A percentile compares a stretch with the other conserved stretches of the same genome.
Evolutionary conservation across 2,329 filamentous ascomycete genomes (phyloP).

Genomic region (Aspergillus sp.): DNA sequence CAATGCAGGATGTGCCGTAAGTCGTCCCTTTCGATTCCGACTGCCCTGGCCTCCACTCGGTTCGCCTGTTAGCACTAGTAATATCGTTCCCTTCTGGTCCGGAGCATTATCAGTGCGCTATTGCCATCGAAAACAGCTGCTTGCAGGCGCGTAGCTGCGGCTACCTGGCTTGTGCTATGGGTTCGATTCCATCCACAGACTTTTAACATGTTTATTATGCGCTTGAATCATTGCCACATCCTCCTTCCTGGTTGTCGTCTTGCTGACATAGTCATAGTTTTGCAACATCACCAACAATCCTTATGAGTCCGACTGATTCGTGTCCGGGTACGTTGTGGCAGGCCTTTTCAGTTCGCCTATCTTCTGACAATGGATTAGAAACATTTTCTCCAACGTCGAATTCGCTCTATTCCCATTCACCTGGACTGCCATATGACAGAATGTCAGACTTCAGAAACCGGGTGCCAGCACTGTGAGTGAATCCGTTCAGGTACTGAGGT

Average conservation of each 20-base stretch:
- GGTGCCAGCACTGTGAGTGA: slow-evolving; percentile 32
- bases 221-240: slow-evolving; percentile 8
- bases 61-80: slow-evolving; percentile 23
- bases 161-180: slow-evolving; percentile 4
- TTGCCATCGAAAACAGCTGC: slow-evolving; percentile 15
- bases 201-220: slow-evolving; percentile 4
- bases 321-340: slow-evolving; percentile 45
- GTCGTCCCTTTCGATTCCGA: slow-evolving; percentile 37
- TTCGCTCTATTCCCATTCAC: slow-evolving; percentile 26
- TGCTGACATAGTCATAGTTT: slow-evolving; percentile 22
- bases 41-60: slow-evolving; percentile 23
- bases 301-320: slow-evolving; percentile 44
- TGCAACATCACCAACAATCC: slow-evolving; percentile 40
- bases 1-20: slow-evolving; percentile 46
- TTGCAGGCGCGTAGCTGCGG: slow-evolving; percentile 17
- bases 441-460: slow-evolving; percentile 30
- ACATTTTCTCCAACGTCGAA: slow-evolving; percentile 23
- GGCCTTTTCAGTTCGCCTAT: slow-evolving; percentile 10
- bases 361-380: slow-evolving; percentile 19
- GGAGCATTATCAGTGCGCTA: neutral
- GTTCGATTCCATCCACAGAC: slow-evolving; percentile 2
- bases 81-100: slow-evolving; percentile 20
- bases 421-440: slow-evolving; percentile 26
- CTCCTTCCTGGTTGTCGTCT: slow-evolving; percentile 6
- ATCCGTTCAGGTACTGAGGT: neutral